Base-by-base conservation (phyloP, 73 alveolate genomes). In the Paramecium primaurelia region DNA sequence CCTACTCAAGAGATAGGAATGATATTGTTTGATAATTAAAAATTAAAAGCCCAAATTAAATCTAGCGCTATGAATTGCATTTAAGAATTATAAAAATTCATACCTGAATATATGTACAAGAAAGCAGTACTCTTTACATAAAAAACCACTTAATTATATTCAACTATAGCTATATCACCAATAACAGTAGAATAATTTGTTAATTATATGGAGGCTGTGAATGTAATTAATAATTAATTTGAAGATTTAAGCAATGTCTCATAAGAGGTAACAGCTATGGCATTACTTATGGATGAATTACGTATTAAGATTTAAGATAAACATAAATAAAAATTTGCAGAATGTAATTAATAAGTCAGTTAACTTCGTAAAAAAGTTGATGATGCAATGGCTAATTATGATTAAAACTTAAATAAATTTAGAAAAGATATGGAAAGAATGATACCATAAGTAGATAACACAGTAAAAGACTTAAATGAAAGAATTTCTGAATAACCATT, bases 311-410 rank as follows among this genome's bases (percentile, higher is more conserved):
- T 93, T 9, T 94, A 96, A 9, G 99, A 97, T 59, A 73, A 44
- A 16, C 92, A 94, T 68, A 96, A 95, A 36, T 28, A 95, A 25
- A 95, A 95, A 86, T 93, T 89, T 85, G 93, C 88, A 59, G 99
- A 97, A 51, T 92, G 97, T 8, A 44, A 71, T 10, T n/a, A 92
- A 36, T 71, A 92, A 16, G 83, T 97, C 0, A 93, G 88, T 40
- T 51, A 88, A 25, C 88, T 97, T 9, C 95, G 97, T 71, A 80
- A 73, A 59, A 95, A 92, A 58, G 92, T 97, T 38, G 96, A 94
- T 49, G 97, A 96, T 93, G 97, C 96, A 0, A 85, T 93, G 59
- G 98, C 95, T 20, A 68, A 95, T 18, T 97, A 95, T 25, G 98
- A 97, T 92, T 94, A 93, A 32, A 93, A 96, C 88, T 95, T 95